These are phyloP conservation scores for Pseudocercospora fuligena DNA, from an alignment of 2,329 filamentous ascomycete species.

Conservation along the genomic window DNA sequence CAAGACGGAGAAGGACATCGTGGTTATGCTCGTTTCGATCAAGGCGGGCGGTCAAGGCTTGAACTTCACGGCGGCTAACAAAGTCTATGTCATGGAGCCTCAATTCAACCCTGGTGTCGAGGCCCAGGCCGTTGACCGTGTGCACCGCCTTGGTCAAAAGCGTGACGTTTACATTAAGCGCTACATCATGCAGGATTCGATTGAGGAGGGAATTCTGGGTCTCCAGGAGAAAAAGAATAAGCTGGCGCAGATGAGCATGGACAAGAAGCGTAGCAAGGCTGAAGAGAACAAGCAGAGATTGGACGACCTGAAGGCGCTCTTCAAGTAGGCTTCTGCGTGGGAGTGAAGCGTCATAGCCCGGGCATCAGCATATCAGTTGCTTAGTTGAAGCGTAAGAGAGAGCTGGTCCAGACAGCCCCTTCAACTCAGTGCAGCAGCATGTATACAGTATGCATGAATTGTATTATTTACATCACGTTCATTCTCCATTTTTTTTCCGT, in stretches of 20 bases:
- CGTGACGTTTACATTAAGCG: constrained; percentile 84
- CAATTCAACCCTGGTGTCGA: constrained; percentile 97
- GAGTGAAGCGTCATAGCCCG: not conserved
- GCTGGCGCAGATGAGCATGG: constrained; percentile 84
- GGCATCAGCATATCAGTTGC: not conserved
- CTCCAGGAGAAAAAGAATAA: constrained; percentile 92
- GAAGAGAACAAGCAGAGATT: constrained; percentile 69
- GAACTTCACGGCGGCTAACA: constrained; percentile 84
- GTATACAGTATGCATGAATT: not conserved
- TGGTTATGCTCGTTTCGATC: constrained; percentile 88
- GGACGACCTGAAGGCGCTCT: constrained; percentile 64
- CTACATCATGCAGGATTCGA: constrained; percentile 87
- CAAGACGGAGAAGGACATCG: constrained; percentile 70
- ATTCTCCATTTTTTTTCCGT: not conserved
- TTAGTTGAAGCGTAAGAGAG: not conserved
- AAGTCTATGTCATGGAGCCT: constrained; percentile 96
- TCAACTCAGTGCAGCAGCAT: not conserved
- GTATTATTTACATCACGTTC: not conserved
- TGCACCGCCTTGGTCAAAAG: constrained; percentile 88
- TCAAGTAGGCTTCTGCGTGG: constrained; percentile 41
- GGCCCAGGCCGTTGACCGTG: constrained; percentile 90
- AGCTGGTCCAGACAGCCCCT: not conserved
- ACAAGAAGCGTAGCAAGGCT: constrained; percentile 59
- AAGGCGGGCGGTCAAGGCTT: constrained; percentile 89
- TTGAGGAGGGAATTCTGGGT: constrained; percentile 91